These are phyloP conservation scores for Aspergillus jensenii DNA, from an alignment of 2,329 filamentous ascomycete genomes.

Conservation along the genomic window DNA sequence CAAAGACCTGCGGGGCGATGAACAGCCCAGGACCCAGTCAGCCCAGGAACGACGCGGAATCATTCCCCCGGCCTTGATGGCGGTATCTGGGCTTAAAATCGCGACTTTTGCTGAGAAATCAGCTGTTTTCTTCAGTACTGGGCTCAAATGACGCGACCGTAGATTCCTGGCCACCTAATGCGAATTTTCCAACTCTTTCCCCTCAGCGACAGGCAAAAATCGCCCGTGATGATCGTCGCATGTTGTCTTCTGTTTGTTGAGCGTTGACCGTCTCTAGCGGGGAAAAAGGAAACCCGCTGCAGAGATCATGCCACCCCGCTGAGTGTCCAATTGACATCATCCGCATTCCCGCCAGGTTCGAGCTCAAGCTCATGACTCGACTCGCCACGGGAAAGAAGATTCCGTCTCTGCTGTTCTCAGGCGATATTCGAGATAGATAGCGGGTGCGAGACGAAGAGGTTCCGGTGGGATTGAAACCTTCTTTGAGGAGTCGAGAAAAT, in stretches of 20 bases:
- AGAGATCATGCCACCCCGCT: constrained; percentile 15
- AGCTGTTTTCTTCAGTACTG: not conserved
- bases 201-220: too few species aligned
- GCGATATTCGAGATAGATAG: not conserved
- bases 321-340: constrained; percentile 9
- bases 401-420: not conserved
- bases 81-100: constrained; percentile 8
- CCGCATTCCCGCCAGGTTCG: not conserved
- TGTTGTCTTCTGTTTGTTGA: not conserved
- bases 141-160: constrained; percentile 6
- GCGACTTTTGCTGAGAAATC: constrained; percentile 8
- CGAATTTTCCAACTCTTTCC: too few species aligned
- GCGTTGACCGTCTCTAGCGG: not conserved
- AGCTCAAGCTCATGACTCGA: constrained; percentile 1
- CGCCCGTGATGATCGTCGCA: too few species aligned
- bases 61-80: not conserved
- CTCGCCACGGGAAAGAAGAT: not conserved
- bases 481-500: too few species aligned
- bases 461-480: not conserved
- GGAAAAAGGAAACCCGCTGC: constrained; percentile 9
- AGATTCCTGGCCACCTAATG: too few species aligned
- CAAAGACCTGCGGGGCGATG: constrained; percentile 9
- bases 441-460: not conserved
- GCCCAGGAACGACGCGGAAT: constrained; percentile 1
- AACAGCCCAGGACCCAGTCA: not conserved